Conservation (phyloP, 1,139 yeast genomes). For the Waltiozyma sp. region DNA sequence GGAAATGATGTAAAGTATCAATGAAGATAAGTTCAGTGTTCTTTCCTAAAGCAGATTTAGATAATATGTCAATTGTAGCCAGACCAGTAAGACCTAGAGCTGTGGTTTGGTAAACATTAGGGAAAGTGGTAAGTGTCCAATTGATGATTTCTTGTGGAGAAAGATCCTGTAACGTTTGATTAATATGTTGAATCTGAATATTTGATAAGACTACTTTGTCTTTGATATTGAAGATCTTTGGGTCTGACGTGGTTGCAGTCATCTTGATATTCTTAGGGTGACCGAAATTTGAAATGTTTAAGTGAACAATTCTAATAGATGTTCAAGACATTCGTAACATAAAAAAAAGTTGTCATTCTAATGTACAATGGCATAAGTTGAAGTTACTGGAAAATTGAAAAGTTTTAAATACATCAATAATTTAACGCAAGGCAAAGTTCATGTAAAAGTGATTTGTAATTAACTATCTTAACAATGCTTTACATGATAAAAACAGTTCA, state of each 20-base stretch:
- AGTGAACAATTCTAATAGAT: too few relatives aligned
- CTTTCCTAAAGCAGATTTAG: slow-evolving; percentile 36
- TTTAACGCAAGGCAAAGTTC: too few relatives aligned
- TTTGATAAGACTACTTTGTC: slow-evolving; percentile 26
- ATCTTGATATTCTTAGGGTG: background rate
- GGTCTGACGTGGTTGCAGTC: background rate
- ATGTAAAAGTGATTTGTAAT: too few relatives aligned
- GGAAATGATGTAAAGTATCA: slow-evolving; percentile 88
- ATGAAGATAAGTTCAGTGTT: slow-evolving; percentile 70
- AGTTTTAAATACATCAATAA: too few relatives aligned
- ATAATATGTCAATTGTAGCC: slow-evolving; percentile 75
- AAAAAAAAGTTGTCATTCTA: too few relatives aligned
- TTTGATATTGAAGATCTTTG: slow-evolving; percentile 10
- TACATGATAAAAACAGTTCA: too few relatives aligned
- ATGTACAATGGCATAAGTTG: too few relatives aligned
- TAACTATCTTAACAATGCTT: too few relatives aligned
- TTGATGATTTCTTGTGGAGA: slow-evolving; percentile 62
- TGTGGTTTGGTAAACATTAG: slow-evolving; percentile 78
- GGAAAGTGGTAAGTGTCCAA: slow-evolving; percentile 80
- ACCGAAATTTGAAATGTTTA: too few relatives aligned
- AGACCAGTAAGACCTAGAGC: slow-evolving; percentile 93
- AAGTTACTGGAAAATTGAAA: too few relatives aligned
- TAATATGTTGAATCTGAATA: slow-evolving; percentile 50
- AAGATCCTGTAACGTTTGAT: slow-evolving; percentile 42
- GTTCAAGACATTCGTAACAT: too few relatives aligned